phyloP scores from a whole-genome alignment of 1,139 yeast species.

The Candida sp. region DNA sequence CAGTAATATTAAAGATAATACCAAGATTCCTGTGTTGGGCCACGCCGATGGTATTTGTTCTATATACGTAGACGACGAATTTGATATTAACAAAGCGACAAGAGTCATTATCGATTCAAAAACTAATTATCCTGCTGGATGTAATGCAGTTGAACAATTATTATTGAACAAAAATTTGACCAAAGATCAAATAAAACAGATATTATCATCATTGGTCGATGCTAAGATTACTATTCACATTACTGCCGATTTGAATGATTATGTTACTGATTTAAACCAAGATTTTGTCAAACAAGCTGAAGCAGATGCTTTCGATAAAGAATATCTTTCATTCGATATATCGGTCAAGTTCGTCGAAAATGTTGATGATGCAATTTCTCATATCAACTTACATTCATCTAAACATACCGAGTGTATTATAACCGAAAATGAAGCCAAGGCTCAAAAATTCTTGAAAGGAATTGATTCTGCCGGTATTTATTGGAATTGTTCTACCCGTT shows the following conservation, averaged over 20 bases:
- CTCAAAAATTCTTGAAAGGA: slow-evolving; percentile 76
- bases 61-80: slow-evolving; percentile 72
- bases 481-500: slow-evolving; percentile 96
- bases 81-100: slow-evolving; percentile 73
- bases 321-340: slow-evolving; percentile 78
- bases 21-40: slow-evolving; percentile 95
- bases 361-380: slow-evolving; percentile 69
- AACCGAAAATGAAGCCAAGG: slow-evolving; percentile 66
- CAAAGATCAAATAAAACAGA: slow-evolving; percentile 30
- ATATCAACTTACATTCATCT: slow-evolving; percentile 88
- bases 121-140: slow-evolving; percentile 97
- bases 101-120: slow-evolving; percentile 80
- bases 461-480: slow-evolving; percentile 97
- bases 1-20: slow-evolving; percentile 74
- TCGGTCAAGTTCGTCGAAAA: slow-evolving; percentile 64
- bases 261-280: slow-evolving; percentile 24
- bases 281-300: slow-evolving; percentile 34
- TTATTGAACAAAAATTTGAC: slow-evolving; percentile 60
- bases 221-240: slow-evolving; percentile 76
- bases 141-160: slow-evolving; percentile 92
- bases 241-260: slow-evolving; percentile 34
- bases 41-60: slow-evolving; percentile 99
- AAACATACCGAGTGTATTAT: slow-evolving; percentile 94
- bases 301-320: slow-evolving; percentile 69
- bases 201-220: slow-evolving; percentile 48